Conservation (phyloP, 1,284 basidiomycete genomes). For the Ustilago shanxiensis region DNA sequence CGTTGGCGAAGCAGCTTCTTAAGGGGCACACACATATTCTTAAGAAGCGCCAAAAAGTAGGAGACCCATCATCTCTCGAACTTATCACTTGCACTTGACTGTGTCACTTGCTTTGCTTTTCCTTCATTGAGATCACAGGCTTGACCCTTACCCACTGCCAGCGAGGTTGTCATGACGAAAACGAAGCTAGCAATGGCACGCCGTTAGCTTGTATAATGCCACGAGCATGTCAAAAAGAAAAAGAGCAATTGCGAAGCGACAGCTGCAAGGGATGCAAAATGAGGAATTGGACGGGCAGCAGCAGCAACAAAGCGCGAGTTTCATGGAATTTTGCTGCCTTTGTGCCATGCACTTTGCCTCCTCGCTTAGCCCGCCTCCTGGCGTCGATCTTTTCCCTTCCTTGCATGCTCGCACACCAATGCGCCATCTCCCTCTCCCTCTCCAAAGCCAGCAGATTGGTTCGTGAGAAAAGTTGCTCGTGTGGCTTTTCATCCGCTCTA, state of each 20-base stretch:
- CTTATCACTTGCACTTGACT: too few relatives aligned
- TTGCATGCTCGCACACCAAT: slow-evolving; percentile 3
- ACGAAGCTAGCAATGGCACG: background rate
- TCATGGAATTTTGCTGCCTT: background rate
- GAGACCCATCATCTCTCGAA: background rate
- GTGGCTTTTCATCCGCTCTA: background rate
- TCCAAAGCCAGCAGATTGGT: background rate
- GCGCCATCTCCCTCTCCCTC: background rate
- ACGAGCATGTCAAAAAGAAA: background rate
- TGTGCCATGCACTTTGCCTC: background rate
- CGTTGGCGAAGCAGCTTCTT: background rate
- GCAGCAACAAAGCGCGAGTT: background rate
- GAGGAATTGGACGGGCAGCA: slow-evolving; percentile 32
- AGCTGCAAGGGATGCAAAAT: slow-evolving; percentile 28
- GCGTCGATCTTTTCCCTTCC: slow-evolving; percentile 16
- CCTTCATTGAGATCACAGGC: background rate
- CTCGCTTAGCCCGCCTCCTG: slow-evolving; percentile 26
- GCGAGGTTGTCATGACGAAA: background rate
- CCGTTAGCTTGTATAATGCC: background rate
- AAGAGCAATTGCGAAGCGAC: slow-evolving; percentile 9
- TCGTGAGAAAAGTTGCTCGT: background rate
- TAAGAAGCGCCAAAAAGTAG: slow-evolving; percentile 4
- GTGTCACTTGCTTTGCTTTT: background rate
- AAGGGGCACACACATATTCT: slow-evolving; percentile 5
- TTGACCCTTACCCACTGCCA: background rate